Evolutionary conservation across 2,329 filamentous ascomycete genomes (phyloP), one percentile per base, ranked within the genome.

Genomic region (Fusarium keratoplasticum): DNA sequence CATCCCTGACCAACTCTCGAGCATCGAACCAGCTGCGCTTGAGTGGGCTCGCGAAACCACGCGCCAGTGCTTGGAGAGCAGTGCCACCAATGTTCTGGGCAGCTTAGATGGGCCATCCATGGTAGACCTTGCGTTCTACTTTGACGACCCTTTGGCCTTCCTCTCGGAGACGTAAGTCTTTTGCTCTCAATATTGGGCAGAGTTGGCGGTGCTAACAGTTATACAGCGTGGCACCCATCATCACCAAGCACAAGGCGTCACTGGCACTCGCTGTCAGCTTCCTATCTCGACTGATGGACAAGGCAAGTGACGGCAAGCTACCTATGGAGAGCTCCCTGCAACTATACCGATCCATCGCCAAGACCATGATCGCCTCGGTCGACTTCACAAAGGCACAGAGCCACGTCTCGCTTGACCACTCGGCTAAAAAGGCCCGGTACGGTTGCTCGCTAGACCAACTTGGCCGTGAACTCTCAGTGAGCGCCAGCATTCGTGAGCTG

Each of bases 61-160:
- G 1, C 59, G 18, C 2, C 22, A 52, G 3, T 67, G 55, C 20
- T 8, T 73, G 8, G 20, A 54, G 6, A 40, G 16, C 4, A 50
- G 47, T 36, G 35, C 5, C 18, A 7, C 16, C 18, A 44, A 29
- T 16, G 6, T 18, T 4, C 5, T 75, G 6, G 33, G 36, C 38
- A 18, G 9, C 25, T 31, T 47, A 14, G 74, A 76, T 14, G 73
- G 75, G 35, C 7, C 27, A 25, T 40, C 67, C n/a, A 55, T 74
- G 33, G 47, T 75, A 38, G 70, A 75, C 2, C 18, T 59, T n/a
- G 61, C 69, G 8, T 20, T 72, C 8, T 75, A 74, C 58, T 78
- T 73, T 40, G 27, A 67, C 0, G 62, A 75, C 14, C 62, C 67
- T 1, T 9, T 31, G 7, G 10, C 13, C 3, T 65, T 75, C 20